Percentiles rank a stretch among this genome's conserved stretches.
These are phyloP conservation scores for Paxillus involutus DNA, from an alignment of 768 basidiomycete species.

Conservation along the genomic window DNA sequence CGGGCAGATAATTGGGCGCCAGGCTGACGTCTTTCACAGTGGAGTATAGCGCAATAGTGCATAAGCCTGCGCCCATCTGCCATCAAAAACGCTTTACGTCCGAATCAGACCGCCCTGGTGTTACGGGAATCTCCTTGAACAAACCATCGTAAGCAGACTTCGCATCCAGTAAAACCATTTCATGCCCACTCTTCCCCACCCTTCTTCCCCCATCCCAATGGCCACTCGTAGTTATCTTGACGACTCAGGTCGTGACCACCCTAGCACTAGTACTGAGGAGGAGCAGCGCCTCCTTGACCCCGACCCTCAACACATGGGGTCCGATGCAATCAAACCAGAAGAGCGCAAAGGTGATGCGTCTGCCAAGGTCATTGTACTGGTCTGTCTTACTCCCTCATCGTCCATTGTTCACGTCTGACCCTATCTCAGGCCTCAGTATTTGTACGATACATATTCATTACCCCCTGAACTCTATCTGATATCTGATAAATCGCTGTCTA, in stretches of 20 bases:
- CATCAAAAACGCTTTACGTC: not conserved
- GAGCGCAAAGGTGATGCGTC: conserved; percentile 36
- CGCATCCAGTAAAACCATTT: not conserved
- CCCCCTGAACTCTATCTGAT: not conserved
- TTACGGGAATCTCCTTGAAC: not conserved
- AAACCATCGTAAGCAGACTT: not conserved
- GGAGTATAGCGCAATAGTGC: no score
- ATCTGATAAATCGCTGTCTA: conserved; percentile 18
- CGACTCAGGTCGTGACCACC: not conserved
- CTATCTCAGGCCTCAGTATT: conserved; percentile 11
- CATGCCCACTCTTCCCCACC: not conserved
- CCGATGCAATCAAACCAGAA: conserved; percentile 34
- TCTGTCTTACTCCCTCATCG: conserved; percentile 23
- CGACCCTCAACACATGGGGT: conserved; percentile 15
- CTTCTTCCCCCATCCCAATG: not conserved
- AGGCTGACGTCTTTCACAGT: no score
- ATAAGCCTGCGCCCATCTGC: no score
- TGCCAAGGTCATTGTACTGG: conserved; percentile 36
- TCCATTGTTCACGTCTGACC: not conserved
- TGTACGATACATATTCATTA: conserved; percentile 11
- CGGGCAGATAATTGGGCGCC: no score
- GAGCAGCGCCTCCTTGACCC: conserved; percentile 14
- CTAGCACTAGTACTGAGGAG: conserved; percentile 7
- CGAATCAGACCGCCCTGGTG: not conserved
- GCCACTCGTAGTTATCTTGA: not conserved